Evolutionary conservation across 306 rosid genomes (phyloP).

Genomic region (Hippophae tibetana): DNA sequence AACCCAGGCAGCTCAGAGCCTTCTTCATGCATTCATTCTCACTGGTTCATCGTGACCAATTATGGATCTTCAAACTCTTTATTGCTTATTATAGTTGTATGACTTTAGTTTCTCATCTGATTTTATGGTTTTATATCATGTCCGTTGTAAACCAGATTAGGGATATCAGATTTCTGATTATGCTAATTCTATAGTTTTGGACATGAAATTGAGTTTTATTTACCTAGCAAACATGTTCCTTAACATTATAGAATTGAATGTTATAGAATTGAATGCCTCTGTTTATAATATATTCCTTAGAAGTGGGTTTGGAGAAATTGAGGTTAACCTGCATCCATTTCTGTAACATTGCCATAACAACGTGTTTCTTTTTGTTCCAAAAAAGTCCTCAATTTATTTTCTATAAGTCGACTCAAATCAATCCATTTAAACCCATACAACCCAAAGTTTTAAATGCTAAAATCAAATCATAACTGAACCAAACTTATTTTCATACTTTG

Average conservation of each 20-base stretch:
- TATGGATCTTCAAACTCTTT: background rate
- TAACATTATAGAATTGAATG: background rate
- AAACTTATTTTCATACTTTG: too few relatives aligned
- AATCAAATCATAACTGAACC: too few relatives aligned
- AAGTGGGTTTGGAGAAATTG: background rate
- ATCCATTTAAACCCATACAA: too few relatives aligned
- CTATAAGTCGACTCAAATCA: too few relatives aligned
- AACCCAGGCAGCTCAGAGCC: slow-evolving; percentile 96
- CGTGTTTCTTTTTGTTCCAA: too few relatives aligned
- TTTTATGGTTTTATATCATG: background rate
- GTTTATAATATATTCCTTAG: background rate
- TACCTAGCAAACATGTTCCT: slow-evolving; percentile 1
- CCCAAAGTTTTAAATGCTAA: too few relatives aligned
- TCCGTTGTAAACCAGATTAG: slow-evolving; percentile 22
- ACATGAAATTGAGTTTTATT: slow-evolving; percentile 11
- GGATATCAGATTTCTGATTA: slow-evolving; percentile 20
- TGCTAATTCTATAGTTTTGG: slow-evolving; percentile 12
- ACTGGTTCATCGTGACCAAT: slow-evolving; percentile 62
- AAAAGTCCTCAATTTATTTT: too few relatives aligned
- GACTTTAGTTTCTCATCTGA: slow-evolving; percentile 10
- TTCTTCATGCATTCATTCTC: slow-evolving; percentile 87
- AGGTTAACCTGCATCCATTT: background rate
- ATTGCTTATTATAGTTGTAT: background rate
- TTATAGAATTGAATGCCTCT: background rate
- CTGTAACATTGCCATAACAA: background rate